These are phyloP conservation scores for Clavispora fructus DNA, from an alignment of 805 yeast genomes.

Conservation along the genomic window DNA sequence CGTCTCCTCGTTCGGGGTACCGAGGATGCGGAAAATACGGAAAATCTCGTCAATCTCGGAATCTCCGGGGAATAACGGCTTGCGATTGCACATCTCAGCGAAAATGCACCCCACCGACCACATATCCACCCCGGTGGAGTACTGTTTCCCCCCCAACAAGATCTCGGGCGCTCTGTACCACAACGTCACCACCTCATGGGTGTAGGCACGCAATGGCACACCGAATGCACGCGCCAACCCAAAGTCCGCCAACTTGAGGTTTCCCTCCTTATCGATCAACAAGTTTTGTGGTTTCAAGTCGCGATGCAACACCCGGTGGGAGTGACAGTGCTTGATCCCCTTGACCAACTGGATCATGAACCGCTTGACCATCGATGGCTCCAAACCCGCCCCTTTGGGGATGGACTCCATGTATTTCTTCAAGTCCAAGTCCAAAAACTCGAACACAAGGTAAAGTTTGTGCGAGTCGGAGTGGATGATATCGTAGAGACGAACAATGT, in stretches of 20 bases:
- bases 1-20: slow-evolving; percentile 86
- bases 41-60: slow-evolving; percentile 96
- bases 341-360: slow-evolving; percentile 88
- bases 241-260: slow-evolving; percentile 63
- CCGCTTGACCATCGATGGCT: slow-evolving; percentile 83
- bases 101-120: slow-evolving; percentile 98
- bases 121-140: slow-evolving; percentile 97
- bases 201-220: slow-evolving; percentile 92
- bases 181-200: slow-evolving; percentile 95
- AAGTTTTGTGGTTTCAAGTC: slow-evolving; percentile 96
- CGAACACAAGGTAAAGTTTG: slow-evolving; percentile 88
- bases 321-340: slow-evolving; percentile 91
- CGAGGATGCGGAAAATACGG: slow-evolving; percentile 84
- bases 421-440: slow-evolving; percentile 88
- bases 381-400: slow-evolving; percentile 86
- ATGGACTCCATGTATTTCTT: slow-evolving; percentile 96
- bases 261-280: slow-evolving; percentile 92
- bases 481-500: slow-evolving; percentile 86
- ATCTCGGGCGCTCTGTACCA: slow-evolving; percentile 99
- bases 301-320: slow-evolving; percentile 89
- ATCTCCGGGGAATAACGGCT: slow-evolving; percentile 95
- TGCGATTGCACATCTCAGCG: slow-evolving; percentile 96
- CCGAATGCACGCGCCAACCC: slow-evolving; percentile 98
- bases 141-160: slow-evolving; percentile 91
- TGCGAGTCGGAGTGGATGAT: slow-evolving; percentile 93